Conservation (phyloP, 1,284 basidiomycete species). For the Cryptococcus sp. region DNA sequence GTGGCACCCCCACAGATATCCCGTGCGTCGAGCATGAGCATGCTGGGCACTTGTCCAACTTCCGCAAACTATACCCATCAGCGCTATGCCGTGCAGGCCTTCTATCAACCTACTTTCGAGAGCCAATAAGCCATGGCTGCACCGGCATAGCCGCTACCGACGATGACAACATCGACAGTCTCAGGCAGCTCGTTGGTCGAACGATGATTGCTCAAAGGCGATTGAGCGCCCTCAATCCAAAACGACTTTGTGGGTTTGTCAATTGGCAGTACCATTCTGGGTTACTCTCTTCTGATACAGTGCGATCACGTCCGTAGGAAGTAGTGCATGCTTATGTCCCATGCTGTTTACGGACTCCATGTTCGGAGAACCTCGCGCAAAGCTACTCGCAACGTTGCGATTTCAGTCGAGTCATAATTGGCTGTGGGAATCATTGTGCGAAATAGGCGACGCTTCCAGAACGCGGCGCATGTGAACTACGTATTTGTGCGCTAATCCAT, state of each 20-base stretch:
- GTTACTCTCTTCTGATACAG: no score
- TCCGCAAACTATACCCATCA: constrained; percentile 7
- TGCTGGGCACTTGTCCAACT: constrained; percentile 10
- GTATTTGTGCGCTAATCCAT: no score
- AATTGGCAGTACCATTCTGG: constrained; percentile 18
- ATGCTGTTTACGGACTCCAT: no score
- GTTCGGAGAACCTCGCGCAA: no score
- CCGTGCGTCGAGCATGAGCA: constrained; percentile 22
- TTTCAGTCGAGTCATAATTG: no score
- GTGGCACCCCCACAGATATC: constrained; percentile 25
- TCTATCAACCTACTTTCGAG: constrained; percentile 6
- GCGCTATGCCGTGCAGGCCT: not conserved
- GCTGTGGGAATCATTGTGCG: no score
- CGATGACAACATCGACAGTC: constrained; percentile 30
- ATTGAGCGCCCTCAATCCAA: constrained; percentile 23
- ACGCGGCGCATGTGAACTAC: no score
- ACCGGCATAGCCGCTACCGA: constrained; percentile 36
- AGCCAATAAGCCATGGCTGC: constrained; percentile 16
- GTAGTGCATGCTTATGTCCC: no score
- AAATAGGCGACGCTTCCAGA: no score
- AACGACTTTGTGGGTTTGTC: constrained; percentile 22
- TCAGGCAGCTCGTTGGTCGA: constrained; percentile 23
- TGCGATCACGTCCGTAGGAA: no score
- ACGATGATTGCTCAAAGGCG: constrained; percentile 14
- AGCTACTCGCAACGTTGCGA: no score